Evolutionary conservation across 1,284 basidiomycete genomes (phyloP).

Genomic region (Pascua guehoae): DNA sequence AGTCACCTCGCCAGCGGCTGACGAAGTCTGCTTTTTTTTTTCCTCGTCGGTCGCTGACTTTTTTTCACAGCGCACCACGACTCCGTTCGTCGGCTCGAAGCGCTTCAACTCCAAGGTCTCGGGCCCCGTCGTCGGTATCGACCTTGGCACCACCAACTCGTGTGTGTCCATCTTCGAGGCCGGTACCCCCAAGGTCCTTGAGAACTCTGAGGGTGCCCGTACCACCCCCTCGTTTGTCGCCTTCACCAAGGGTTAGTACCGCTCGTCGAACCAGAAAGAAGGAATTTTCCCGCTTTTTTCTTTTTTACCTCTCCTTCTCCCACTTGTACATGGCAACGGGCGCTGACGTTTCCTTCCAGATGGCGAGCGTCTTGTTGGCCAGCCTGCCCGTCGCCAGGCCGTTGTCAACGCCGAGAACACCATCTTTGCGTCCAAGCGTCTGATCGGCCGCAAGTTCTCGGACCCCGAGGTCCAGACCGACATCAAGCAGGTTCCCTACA

Average conservation of each 20-base stretch:
- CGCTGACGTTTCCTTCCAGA: constrained; percentile 41
- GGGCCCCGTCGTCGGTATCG: constrained; percentile 55
- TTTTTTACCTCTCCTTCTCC: neutral
- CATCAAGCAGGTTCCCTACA: constrained; percentile 65
- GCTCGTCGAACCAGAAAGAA: too few species aligned
- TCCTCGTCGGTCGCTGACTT: neutral
- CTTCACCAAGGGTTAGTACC: constrained; percentile 74
- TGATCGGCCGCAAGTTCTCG: constrained; percentile 89
- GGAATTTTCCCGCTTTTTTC: neutral
- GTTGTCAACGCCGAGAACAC: constrained; percentile 95
- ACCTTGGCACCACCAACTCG: constrained; percentile 64
- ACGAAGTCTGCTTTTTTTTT: neutral
- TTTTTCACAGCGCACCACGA: constrained; percentile 27
- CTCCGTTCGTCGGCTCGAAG: constrained; percentile 36
- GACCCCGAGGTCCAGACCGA: constrained; percentile 93
- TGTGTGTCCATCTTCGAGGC: constrained; percentile 96
- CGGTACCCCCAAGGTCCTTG: constrained; percentile 88
- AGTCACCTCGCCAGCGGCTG: constrained; percentile 10
- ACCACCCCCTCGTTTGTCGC: constrained; percentile 98
- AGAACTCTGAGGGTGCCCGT: constrained; percentile 95
- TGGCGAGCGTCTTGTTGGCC: constrained; percentile 86
- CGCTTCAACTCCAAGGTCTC: constrained; percentile 53
- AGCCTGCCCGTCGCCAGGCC: constrained; percentile 95
- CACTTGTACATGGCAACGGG: neutral
- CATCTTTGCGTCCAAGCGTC: constrained; percentile 92